Conservation (phyloP, 192 early-diverging fungal genomes). For the Obelidium mucronatum region DNA sequence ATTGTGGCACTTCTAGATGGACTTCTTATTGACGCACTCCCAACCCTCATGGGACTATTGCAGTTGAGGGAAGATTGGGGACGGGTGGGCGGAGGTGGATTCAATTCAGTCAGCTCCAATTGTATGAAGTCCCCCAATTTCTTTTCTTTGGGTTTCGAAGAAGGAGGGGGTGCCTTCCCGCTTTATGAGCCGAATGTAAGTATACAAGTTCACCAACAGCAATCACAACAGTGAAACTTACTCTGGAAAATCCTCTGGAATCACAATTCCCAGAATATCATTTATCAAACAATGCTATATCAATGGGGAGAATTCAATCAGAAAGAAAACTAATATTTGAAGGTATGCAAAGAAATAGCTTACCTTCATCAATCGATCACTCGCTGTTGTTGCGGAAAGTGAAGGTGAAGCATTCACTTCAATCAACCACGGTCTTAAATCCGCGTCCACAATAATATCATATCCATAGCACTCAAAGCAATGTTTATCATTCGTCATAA, state of each 20-base stretch:
- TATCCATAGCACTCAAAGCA: conserved; percentile 71
- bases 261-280: conserved; percentile 62
- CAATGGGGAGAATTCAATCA: neutral
- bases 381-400: conserved; percentile 57
- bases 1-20: conserved; percentile 9
- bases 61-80: neutral
- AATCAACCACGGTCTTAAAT: conserved; percentile 65
- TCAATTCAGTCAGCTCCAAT: conserved; percentile 2
- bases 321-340: neutral
- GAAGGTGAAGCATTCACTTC: conserved; percentile 67
- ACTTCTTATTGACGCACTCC: neutral
- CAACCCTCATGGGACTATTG: neutral
- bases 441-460: conserved; percentile 63
- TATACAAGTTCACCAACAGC: no score
- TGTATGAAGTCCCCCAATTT: conserved; percentile 31
- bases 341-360: conserved; percentile 11
- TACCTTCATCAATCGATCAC: conserved; percentile 64
- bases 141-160: neutral
- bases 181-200: neutral
- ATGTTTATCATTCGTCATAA: conserved; percentile 63
- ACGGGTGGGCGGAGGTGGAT: neutral
- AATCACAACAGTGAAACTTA: conserved; percentile 32
- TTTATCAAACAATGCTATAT: conserved; percentile 59
- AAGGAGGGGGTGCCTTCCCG: neutral
- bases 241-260: conserved; percentile 64